Evolutionary conservation across 2,329 filamentous ascomycete genomes (phyloP), one percentile per base, ranked within the genome.

Genomic region (Verticillium zaregamsianum): DNA sequence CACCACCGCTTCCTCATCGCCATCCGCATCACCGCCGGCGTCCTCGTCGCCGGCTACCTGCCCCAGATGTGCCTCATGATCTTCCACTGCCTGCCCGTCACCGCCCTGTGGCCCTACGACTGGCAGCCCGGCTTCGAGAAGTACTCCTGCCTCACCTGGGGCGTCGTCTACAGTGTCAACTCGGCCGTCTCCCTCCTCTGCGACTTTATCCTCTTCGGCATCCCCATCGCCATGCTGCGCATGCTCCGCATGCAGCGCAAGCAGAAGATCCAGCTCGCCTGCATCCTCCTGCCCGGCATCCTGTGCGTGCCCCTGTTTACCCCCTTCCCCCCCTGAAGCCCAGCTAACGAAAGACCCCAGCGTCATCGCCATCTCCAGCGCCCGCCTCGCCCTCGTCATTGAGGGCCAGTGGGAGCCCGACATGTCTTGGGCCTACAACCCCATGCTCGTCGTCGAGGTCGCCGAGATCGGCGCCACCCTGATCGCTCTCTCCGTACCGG

Each of bases 61-160:
- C 77, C 80, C 0, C 81, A 84, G 61, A 70, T 84, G 14, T 73
- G 82, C 31, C 73, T 84, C 2, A 71, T 84, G 57, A 73, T 84
- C 61, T 82, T 84, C 63, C 81, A 84, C 68, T 84, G 81, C 62
- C 68, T 66, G 1, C 82, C 82, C 0, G 79, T 83, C 0, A 84
- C 81, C 0, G 79, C 74, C 0, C 68, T 80, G 2, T 84, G 82
- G 82, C 81, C 82, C 0, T 84, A 84, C 59, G 73, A 69, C 1
- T 84, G 77, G 73, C 79, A 84, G 65, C 66, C 71, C 0, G 74
- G 74, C 11, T 71, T 66, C 11, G 70, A 69, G 2, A 63, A 73
- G 3, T 84, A 80, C 64, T 73, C 67, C 0, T 84, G 81, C 64
- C 62, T 84, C 40, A 70, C 76, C 17, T 84, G 81, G 81, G 82